Percentiles rank a stretch among this genome's conserved stretches.
Conservation (phyloP, 352 stramenopile genomes). For the Blastocystis sp. region DNA sequence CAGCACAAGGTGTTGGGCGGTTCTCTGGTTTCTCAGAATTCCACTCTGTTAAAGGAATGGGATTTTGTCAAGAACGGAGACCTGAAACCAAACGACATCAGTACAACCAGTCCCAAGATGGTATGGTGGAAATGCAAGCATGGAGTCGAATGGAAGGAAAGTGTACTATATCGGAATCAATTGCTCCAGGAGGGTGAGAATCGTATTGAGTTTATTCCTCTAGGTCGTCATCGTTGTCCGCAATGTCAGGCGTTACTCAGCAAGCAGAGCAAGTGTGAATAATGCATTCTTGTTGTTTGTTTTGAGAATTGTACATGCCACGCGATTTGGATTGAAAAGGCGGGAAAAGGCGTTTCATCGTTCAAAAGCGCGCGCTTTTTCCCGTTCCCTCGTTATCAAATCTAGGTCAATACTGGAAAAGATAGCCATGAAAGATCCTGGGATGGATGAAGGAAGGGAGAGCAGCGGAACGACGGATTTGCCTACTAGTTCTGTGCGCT, state of each 20-base stretch:
- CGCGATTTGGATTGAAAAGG: too few relatives aligned
- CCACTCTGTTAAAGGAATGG: slow-evolving; percentile 8
- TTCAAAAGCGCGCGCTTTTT: neutral
- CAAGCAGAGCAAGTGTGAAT: neutral
- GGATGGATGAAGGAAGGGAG: neutral
- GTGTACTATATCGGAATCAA: neutral
- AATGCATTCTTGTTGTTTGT: slow-evolving; percentile 1
- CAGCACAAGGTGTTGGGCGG: neutral
- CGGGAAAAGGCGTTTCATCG: neutral
- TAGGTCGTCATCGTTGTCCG: slow-evolving; percentile 22
- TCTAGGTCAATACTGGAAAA: neutral
- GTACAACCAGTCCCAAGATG: neutral
- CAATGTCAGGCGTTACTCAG: neutral
- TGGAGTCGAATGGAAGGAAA: slow-evolving; percentile 44
- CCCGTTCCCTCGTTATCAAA: neutral
- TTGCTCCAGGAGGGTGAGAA: neutral
- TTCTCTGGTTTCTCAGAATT: neutral
- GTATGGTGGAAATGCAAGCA: slow-evolving; percentile 44
- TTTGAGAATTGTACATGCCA: too few relatives aligned
- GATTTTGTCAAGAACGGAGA: slow-evolving; percentile 20
- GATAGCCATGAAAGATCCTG: neutral
- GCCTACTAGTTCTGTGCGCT: too few relatives aligned
- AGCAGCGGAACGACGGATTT: too few relatives aligned
- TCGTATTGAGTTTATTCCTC: neutral
- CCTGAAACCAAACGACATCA: slow-evolving; percentile 4